Evolutionary conservation across 2,329 filamentous ascomycete genomes (phyloP), one percentile per base, ranked within the genome.

Genomic region (Scedosporium minutisporum): DNA sequence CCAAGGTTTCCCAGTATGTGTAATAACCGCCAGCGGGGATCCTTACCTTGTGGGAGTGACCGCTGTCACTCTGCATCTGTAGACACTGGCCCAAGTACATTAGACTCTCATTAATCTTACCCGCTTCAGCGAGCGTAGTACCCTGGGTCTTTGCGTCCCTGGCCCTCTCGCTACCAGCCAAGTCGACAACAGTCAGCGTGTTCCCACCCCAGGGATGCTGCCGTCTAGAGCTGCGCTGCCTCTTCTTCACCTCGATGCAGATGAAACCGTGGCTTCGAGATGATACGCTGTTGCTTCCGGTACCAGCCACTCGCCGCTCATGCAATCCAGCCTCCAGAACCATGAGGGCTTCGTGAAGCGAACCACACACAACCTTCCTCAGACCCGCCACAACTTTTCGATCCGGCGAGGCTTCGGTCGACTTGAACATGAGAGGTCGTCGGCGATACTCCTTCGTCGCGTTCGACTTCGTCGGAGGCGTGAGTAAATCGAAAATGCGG

Each of bases 51-150:
- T 82, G 85, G 12, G 86, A 87, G 65, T 81, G 87, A 53, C 87
- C 87, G 38, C 87, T 82, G 68, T 93, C 91, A 64, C 89, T 93
- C 73, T 97, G 93, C 82, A 96, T 93, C 72, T 97, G 93, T 68
- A 99, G 82, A 72, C 95, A 99, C 71, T 97, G 95, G 0, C 95
- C 95, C 1, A 99, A 82, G 72, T 97, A 97, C 95, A 99, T 99
- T 71, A 99, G 78, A 71, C 91, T 96, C 74, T 97, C 93, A 71
- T 99, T 99, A 73, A 99, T 99, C 77, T 97, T 97, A 61, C 95
- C 95, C 42, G 93, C 95, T 77, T 99, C 95, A 0, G 90, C 93
- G 14, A 99, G 82, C 0, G 93, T 97, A 3, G 91, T 87, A 12
- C 95, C 95, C 0, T 92, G 90, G 0, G 95, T 97, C 80, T 97